Evolutionary conservation across 257 asterid species (phyloP), one percentile per base, ranked within the genome.

Genomic region (Solanum sitiens): DNA sequence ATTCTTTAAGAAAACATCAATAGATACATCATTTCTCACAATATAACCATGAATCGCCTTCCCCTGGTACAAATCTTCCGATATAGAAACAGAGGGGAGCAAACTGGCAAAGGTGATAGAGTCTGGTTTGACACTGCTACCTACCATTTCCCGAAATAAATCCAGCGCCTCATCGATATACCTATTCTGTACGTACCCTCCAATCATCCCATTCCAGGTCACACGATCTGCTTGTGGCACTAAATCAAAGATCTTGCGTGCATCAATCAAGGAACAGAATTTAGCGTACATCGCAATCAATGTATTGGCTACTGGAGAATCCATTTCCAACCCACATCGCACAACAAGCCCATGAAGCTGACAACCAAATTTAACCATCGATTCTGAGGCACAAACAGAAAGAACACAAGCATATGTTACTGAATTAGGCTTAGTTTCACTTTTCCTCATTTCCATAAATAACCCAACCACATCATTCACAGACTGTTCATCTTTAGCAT

Each of bases 181-280:
- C 71, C 98, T 98, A 50, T 95, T 95, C 88, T 93, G 98, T 20
- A 93, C 94, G 88, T 92, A 95, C 61, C 98, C 98, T 67, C 97
- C 97, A 59, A 97, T 93, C 92, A 97, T 95, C 39, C 91, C 95
- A 87, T 95, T 97, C 98, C 98, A 97, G 7, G 95, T 90, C 83
- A 97, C 92, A 35, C 72, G 72, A 86, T 92, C 94, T 75, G 92
- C 89, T 72, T 85, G 89, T 42, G 18, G 72, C 18, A 90, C 87
- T 9, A 63, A 89, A 90, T 95, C 94, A 87, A 95, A 97, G 85
- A 95, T 87, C 87, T 88, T 92, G 12, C 91, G 91, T 2, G 98
- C 98, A 33, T 93, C 93, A 87, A 84, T 86, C 73, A 93, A 87
- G 90, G 92, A 89, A 76, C 89, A 92, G 23, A 94, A 95, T 91